phyloP scores from a whole-genome alignment of 306 rosid genomes.

The Cucurbita pepo region DNA sequence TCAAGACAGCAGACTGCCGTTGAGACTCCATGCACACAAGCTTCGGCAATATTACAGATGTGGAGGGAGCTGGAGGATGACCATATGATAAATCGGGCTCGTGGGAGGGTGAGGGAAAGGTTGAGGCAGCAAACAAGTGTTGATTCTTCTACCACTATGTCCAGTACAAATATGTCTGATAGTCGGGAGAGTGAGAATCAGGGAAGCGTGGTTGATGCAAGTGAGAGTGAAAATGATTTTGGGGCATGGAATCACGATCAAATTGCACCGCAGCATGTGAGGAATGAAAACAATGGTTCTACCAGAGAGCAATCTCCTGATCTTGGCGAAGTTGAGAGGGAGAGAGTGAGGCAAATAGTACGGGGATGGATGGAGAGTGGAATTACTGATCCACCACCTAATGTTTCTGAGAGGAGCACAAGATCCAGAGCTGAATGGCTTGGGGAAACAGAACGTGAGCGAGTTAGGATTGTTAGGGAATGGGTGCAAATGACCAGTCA shows the following conservation, averaged over 20 bases:
- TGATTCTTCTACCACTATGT: constrained; percentile 52
- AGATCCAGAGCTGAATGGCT: constrained; percentile 89
- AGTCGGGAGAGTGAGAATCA: constrained; percentile 75
- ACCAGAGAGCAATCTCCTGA: constrained; percentile 99
- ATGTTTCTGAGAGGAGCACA: constrained; percentile 54
- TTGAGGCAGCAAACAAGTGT: constrained; percentile 60
- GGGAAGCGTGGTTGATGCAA: constrained; percentile 78
- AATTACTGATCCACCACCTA: constrained; percentile 61
- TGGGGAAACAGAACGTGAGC: constrained; percentile 99
- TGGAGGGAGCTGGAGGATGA: constrained; percentile 99
- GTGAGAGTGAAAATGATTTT: constrained; percentile 89
- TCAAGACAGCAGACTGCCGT: constrained; percentile 75
- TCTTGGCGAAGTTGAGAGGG: constrained; percentile 98
- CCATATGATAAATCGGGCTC: constrained; percentile 68
- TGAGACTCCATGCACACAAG: constrained; percentile 89
- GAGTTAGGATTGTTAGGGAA: constrained; percentile 95
- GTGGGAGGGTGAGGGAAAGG: constrained; percentile 85
- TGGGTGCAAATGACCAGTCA: constrained; percentile 99
- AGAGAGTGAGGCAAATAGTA: constrained; percentile 92
- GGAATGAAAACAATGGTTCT: constrained; percentile 39
- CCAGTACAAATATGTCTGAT: constrained; percentile 51
- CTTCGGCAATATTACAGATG: constrained; percentile 84
- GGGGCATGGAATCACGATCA: constrained; percentile 79
- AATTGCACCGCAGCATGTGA: constrained; percentile 43
- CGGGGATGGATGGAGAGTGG: constrained; percentile 99